Evolutionary conservation across 164 flowering plant species (phyloP).

Genomic region (Chloranthus sessilifolius): DNA sequence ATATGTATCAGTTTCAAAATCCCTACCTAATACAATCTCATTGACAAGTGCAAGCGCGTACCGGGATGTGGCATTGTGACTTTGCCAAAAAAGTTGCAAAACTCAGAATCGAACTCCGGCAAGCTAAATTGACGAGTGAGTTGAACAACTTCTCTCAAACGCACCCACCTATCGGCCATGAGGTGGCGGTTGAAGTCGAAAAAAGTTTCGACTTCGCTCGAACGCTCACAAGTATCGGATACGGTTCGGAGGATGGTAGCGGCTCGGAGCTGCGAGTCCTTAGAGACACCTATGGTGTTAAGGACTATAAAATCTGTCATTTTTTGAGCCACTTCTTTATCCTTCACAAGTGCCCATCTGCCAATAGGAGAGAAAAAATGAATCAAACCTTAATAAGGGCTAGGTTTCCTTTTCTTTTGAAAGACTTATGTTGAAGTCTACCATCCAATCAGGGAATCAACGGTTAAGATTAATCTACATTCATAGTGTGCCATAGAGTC

Average conservation of each 20-base stretch:
- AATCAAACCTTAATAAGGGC: no score
- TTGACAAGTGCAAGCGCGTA: no score
- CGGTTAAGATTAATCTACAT: no score
- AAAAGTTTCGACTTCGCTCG: slow-evolving; percentile 23
- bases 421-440: no score
- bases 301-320: slow-evolving; percentile 70
- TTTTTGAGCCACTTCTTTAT: slow-evolving; percentile 45
- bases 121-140: slow-evolving; percentile 42
- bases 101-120: slow-evolving; percentile 37
- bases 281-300: slow-evolving; percentile 78
- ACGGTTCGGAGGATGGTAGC: slow-evolving; percentile 55
- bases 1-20: no score
- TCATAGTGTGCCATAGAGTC: no score
- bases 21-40: no score
- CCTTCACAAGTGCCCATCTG: slow-evolving; percentile 90
- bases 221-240: slow-evolving; percentile 33
- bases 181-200: slow-evolving; percentile 29
- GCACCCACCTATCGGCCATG: slow-evolving; percentile 61
- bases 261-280: slow-evolving; percentile 79
- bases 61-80: slow-evolving; percentile 52
- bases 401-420: no score
- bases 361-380: background rate
- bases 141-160: slow-evolving; percentile 37
- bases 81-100: slow-evolving; percentile 35
- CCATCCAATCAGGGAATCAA: no score